Evolutionary conservation across 1,284 basidiomycete species (phyloP).

Genomic region (Pterulicium gracile): DNA sequence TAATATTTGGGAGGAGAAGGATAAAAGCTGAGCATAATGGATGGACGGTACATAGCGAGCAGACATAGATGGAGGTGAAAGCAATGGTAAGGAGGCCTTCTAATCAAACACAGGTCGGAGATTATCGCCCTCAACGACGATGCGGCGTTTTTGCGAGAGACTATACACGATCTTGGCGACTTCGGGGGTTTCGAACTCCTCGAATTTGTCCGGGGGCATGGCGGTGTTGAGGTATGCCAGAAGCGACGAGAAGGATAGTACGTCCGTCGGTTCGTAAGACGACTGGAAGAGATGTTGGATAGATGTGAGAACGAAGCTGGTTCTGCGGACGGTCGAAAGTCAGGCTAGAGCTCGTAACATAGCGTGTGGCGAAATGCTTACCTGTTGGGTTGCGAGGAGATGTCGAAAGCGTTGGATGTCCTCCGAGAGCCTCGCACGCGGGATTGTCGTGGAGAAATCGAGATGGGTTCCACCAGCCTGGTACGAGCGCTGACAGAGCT

Average conservation of each 20-base stretch:
- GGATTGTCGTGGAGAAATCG: too few relatives aligned
- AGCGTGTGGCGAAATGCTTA: conserved; percentile 23
- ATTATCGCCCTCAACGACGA: conserved; percentile 50
- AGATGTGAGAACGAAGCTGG: conserved; percentile 46
- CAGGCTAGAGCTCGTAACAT: not conserved
- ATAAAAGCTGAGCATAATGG: too few relatives aligned
- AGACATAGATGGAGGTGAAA: not conserved
- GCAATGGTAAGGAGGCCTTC: too few relatives aligned
- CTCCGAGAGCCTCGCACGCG: not conserved
- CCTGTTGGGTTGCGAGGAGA: conserved; percentile 32
- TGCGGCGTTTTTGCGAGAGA: conserved; percentile 39
- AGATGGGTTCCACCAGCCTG: too few relatives aligned
- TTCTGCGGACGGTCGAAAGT: conserved; percentile 22
- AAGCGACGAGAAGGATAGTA: conserved; percentile 53
- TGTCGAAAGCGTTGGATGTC: not conserved
- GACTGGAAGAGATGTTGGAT: conserved; percentile 50
- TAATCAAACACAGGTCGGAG: conserved; percentile 22
- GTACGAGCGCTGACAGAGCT: too few relatives aligned
- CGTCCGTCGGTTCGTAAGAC: conserved; percentile 52
- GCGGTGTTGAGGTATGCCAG: conserved; percentile 63
- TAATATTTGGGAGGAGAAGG: not conserved
- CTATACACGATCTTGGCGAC: conserved; percentile 46
- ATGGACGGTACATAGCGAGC: not conserved
- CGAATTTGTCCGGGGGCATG: conserved; percentile 64
- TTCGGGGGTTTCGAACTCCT: conserved; percentile 67